Conservation (phyloP, 345 rosid genomes). For the Hirschfeldia incana region DNA sequence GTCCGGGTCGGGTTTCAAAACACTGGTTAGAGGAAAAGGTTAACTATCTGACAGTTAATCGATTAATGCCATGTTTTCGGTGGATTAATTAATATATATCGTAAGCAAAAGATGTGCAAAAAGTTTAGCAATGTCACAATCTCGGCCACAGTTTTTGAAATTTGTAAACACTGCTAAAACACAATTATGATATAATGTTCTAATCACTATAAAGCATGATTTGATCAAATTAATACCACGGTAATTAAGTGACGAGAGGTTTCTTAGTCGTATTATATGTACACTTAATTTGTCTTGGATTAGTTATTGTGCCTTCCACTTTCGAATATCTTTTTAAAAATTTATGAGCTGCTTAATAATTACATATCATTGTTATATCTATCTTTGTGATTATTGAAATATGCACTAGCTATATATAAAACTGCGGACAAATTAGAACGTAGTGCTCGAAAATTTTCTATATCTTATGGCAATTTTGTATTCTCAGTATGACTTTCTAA, state of each 20-base stretch:
- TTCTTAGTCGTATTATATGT: not conserved
- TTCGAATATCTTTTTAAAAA: conserved; percentile 3
- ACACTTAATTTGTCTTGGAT: not conserved
- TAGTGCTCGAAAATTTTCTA: too few species aligned
- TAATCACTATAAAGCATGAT: conserved; percentile 33
- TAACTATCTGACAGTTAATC: not conserved
- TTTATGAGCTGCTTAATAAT: conserved; percentile 14
- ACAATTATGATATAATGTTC: conserved; percentile 35
- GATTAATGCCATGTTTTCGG: conserved; percentile 11
- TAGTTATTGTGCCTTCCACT: conserved; percentile 37
- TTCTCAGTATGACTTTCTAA: too few species aligned
- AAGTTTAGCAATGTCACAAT: conserved; percentile 30
- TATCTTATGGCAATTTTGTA: too few species aligned
- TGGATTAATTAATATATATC: not conserved
- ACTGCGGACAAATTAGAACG: too few species aligned
- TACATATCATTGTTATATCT: conserved; percentile 14
- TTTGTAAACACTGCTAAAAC: conserved; percentile 16
- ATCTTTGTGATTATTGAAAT: not conserved
- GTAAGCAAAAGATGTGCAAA: conserved; percentile 16
- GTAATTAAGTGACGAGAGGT: not conserved
- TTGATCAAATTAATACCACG: conserved; percentile 14
- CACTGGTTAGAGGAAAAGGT: not conserved
- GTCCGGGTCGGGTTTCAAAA: too few species aligned
- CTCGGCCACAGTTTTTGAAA: conserved; percentile 32
- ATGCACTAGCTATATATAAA: not conserved